Base-by-base conservation (phyloP, 2,329 filamentous ascomycete genomes). In the Truncatella angustata region DNA sequence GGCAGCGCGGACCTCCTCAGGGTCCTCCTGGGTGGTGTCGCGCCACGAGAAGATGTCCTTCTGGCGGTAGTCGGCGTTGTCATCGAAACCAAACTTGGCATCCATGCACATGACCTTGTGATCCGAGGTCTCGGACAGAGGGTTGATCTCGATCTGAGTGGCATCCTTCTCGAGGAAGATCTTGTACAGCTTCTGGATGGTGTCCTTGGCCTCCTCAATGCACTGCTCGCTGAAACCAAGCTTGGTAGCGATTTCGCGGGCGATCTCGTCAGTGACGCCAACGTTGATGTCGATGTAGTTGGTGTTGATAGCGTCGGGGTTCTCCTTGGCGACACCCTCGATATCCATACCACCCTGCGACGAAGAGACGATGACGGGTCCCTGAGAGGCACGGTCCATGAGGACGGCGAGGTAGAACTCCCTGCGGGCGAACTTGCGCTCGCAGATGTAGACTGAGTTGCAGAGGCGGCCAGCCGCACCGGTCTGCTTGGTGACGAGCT, bases 321-420 rank as follows among this genome's bases (percentile, higher is more conserved):
- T 91, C 80, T 99, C 94, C 84, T 97, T 99, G 70, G 94, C 94
- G 63, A 99, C 94, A 49, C 88, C 85, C 83, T 99, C 94, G 66
- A 99, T 99, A 73, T 99, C 94, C 91, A 99, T 96, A 71, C 94
- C 94, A 73, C 94, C 94, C 77, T 99, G 94, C 54, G 92, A 97
- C 56, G 93, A 97, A 62, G 94, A 93, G 56, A 99, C 92, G 64
- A 99, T 97, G 70, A 97, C 91, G 63, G 94, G 94, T 60, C 84
- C 81, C 78, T 97, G 94, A 48, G 88, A 87, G 62, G 81, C 85
- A 68, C 94, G 91, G 80, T 99, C 94, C 94, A 99, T 97, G 66
- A 99, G 87, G 67, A 99, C 88, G 67, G 94, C 94, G 54, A 99
- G 87, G 81, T 99, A 99, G 81, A 99, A 99, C 77, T 99, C 94